Conservation (phyloP, 441 rosid species). For the Corymbia calophylla region DNA sequence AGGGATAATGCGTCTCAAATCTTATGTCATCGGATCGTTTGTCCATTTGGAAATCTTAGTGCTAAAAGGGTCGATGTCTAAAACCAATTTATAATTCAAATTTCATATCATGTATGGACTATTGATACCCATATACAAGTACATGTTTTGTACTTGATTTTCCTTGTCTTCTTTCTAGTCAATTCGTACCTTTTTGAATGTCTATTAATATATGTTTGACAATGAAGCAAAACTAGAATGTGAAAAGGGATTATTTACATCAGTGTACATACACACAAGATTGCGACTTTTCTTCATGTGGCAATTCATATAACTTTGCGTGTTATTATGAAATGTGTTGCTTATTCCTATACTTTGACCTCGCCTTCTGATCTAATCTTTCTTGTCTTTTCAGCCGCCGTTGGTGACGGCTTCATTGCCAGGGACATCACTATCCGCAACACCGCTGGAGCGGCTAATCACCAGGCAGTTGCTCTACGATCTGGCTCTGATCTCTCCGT, state of each 20-base stretch:
- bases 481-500: background rate
- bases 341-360: background rate
- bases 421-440: background rate
- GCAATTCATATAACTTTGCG: background rate
- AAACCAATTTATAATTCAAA: background rate
- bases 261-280: background rate
- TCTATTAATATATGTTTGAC: background rate
- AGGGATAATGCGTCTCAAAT: background rate
- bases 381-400: background rate
- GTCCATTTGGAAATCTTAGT: background rate
- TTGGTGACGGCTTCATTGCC: background rate
- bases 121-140: background rate
- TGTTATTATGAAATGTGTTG: background rate
- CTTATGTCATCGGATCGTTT: background rate
- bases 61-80: background rate
- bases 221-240: background rate
- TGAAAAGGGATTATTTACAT: background rate
- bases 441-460: background rate
- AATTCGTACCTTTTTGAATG: background rate
- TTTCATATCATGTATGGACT: background rate
- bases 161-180: background rate
- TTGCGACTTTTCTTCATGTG: background rate
- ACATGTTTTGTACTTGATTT: background rate
- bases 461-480: background rate
- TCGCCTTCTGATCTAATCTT: background rate